Base-by-base conservation (phyloP, 352 stramenopile genomes). In the Aphanomyces euteiches region DNA sequence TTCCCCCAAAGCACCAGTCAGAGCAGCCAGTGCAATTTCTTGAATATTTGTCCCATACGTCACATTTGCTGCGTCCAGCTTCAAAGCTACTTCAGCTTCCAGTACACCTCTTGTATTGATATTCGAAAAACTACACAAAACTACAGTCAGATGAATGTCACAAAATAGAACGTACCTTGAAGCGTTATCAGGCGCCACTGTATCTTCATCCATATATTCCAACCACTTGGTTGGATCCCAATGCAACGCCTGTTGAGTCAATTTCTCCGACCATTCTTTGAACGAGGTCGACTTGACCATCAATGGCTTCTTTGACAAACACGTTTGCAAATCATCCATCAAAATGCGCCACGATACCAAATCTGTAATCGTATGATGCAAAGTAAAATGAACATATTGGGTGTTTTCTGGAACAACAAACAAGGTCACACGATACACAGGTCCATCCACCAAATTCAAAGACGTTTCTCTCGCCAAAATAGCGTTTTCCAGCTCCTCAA, bases 311-410 rank as follows among this genome's bases (percentile, higher is more conserved):
- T 58, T 58, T 12, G 10, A 21, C 21, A 58, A 58, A 58, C 8
- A 17, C 17, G 8, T 58, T 28, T 58, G 50, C 50, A 58, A 58
- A 19, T 58, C 50, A 36, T 58, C 50, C 15, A 58, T 19, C 7
- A 58, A 19, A 58, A 58, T 58, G 7, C 50, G 50, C 15, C 15
- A 36, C 1, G 50, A 58, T 28, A 58, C 50, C 50, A 58, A 36
- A 58, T 58, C 50, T 28, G 21, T 28, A 58, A 58, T 58, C 17
- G 50, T 58, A 36, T 58, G 50, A 58, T 58, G 50, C 50, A 58
- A 21, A 12, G 50, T 58, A 36, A 58, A 58, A 12, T 58, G 50
- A 17, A 58, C 2, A 36, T 36, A 58, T 28, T 58, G 50, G 36
- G 17, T 58, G 3, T 36, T 19, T 12, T 58, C 50, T 19, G 50